These are phyloP conservation scores for Sphagnurus paluster DNA, from an alignment of 1,284 basidiomycete species.

Conservation along the genomic window DNA sequence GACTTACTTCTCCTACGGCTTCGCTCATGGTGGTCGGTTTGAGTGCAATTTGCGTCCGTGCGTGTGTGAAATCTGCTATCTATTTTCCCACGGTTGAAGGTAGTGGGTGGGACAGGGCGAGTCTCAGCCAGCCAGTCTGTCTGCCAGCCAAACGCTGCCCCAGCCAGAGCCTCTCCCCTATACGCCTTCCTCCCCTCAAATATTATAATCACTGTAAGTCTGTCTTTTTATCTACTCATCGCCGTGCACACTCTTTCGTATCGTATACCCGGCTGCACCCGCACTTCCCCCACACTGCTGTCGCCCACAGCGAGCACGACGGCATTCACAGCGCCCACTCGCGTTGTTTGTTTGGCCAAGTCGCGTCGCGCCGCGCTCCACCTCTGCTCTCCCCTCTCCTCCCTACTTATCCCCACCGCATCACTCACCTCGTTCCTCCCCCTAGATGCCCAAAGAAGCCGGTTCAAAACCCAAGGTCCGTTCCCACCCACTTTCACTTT, in stretches of 20 bases:
- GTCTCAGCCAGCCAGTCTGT: background rate
- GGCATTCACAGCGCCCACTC: background rate
- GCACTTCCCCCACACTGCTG: background rate
- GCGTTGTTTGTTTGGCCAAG: constrained; percentile 22
- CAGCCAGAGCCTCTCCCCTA: background rate
- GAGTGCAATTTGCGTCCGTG: constrained; percentile 3
- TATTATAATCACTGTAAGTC: background rate
- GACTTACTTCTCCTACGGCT: constrained; percentile 17
- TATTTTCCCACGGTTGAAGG: constrained; percentile 5
- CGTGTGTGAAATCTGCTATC: background rate
- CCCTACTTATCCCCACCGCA: background rate
- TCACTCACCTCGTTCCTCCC: constrained; percentile 1
- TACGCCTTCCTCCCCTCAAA: background rate
- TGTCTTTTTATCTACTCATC: background rate
- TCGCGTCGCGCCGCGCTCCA: constrained; percentile 16
- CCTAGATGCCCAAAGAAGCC: constrained; percentile 82
- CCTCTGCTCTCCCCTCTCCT: background rate
- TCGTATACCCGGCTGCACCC: background rate
- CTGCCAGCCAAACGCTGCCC: constrained; percentile 1
- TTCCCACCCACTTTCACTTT: background rate
- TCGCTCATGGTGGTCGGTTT: constrained; percentile 16
- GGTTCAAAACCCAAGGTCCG: constrained; percentile 70
- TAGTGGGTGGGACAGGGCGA: background rate
- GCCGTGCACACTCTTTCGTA: background rate
- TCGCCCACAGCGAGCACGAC: background rate